Evolutionary conservation across 768 basidiomycete species (phyloP), one percentile per base, ranked within the genome.

Genomic region (Pisolithus sp.): DNA sequence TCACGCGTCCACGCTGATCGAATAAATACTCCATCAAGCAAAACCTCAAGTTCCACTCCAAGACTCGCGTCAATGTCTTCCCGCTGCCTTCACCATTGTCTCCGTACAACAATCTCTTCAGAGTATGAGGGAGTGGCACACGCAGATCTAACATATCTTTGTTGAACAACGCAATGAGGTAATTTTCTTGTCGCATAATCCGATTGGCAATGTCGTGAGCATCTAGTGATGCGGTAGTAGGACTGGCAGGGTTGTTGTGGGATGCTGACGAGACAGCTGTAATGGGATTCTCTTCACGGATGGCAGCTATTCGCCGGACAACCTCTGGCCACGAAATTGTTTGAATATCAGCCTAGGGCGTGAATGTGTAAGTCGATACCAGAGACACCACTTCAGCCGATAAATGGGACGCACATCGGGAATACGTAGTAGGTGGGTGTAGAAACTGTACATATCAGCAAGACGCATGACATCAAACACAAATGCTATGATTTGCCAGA

Each of bases 181-280:
- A 99, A 69, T 99, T 99, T 65, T 98, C 96, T 66, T 97, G 92
- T 30, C 96, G 81, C 82, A 99, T 80, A 61, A 99, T 97, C 48
- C 96, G 86, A 65, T 97, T 98, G 4, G 95, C 95, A 49, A 98
- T 83, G 68, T 98, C 95, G 64, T 99, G 96, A 2, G 95, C 96
- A 59, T 99, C 96, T 7, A 99, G 81, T 64, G 90, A 90, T 44
- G 92, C 89, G 1, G 82, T 85, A 9, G 84, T 77, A 4, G 85
- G 79, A 55, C 85, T 79, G 57, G 82, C 80, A 0, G 74, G 71
- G 46, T 68, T 73, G 46, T 74, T 71, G 4, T 74, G 67, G 53
- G 72, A 58, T 7, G 77, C 75, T 4, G 85, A 87, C 0, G 89
- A 89, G 5, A 93, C 74, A 3, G 91, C 92, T 0, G 94, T 95